These are phyloP conservation scores for Phytophthora hybrid DNA, from an alignment of 352 stramenopile genomes.

Conservation along the genomic window DNA sequence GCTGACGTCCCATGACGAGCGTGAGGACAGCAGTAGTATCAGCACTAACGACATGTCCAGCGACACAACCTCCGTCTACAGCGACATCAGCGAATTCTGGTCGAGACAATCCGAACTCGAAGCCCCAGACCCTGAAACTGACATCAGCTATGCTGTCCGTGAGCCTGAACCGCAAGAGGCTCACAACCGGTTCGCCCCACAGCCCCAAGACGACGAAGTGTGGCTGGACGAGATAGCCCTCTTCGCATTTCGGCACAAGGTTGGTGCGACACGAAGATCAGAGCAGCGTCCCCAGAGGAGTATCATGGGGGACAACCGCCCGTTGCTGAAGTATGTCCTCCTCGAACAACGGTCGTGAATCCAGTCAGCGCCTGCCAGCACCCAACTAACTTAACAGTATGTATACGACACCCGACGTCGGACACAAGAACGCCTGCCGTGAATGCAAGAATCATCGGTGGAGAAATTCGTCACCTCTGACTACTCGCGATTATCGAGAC, in stretches of 20 bases:
- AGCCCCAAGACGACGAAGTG: conserved; percentile 24
- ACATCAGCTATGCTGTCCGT: background rate
- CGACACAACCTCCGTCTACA: conserved; percentile 22
- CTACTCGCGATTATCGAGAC: background rate
- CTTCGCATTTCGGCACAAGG: conserved; percentile 31
- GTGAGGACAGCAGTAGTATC: background rate
- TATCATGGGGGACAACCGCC: conserved; percentile 8
- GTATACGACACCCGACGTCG: too few species aligned
- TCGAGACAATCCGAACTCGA: conserved; percentile 31
- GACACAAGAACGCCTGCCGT: too few species aligned
- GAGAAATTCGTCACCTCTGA: background rate
- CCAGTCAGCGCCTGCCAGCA: background rate
- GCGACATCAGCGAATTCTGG: conserved; percentile 43
- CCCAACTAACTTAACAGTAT: background rate
- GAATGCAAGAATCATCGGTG: background rate
- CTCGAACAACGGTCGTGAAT: background rate
- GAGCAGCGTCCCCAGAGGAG: conserved; percentile 8
- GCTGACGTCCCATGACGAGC: background rate
- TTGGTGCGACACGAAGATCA: conserved; percentile 10
- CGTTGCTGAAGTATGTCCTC: conserved; percentile 10
- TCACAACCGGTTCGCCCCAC: background rate
- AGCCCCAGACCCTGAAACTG: background rate
- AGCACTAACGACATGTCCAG: conserved; percentile 8
- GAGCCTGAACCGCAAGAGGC: background rate
- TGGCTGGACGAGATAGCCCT: conserved; percentile 37